Percentiles rank a stretch among this genome's conserved stretches.
Evolutionary conservation across 2,329 filamentous ascomycete species (phyloP).

Genomic region (Cladophialophora chaetospira): DNA sequence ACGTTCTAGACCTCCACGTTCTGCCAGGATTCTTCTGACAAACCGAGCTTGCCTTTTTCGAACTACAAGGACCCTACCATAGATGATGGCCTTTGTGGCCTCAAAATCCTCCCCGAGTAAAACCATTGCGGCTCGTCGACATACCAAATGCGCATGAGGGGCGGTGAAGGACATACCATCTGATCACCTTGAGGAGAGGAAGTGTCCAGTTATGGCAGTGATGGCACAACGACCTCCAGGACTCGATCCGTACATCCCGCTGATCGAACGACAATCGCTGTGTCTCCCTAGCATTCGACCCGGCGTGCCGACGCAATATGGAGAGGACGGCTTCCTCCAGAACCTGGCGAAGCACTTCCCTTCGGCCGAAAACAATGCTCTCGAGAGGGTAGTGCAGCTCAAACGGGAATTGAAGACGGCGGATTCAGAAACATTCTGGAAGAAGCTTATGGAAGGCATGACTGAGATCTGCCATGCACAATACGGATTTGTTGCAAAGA

Average conservation of each 20-base stretch:
- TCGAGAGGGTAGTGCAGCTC: slow-evolving; percentile 61
- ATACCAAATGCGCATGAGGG: slow-evolving; percentile 1
- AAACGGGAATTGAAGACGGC: slow-evolving; percentile 58
- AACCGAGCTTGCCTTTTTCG: neutral
- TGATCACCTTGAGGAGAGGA: neutral
- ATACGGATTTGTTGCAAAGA: slow-evolving; percentile 68
- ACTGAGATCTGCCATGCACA: slow-evolving; percentile 65
- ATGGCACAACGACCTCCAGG: slow-evolving; percentile 14
- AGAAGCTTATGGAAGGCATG: slow-evolving; percentile 63
- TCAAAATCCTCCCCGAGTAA: neutral
- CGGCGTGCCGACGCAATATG: slow-evolving; percentile 47
- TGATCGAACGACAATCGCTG: slow-evolving; percentile 44
- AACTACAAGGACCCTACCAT: neutral
- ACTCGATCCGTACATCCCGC: neutral
- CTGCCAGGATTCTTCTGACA: neutral
- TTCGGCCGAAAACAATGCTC: slow-evolving; percentile 60
- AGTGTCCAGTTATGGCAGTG: slow-evolving; percentile 2
- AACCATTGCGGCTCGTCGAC: neutral
- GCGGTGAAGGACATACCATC: neutral
- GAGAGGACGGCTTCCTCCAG: slow-evolving; percentile 47
- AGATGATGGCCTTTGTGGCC: slow-evolving; percentile 5
- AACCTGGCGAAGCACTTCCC: slow-evolving; percentile 42
- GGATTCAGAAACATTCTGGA: slow-evolving; percentile 65
- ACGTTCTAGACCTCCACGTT: neutral
- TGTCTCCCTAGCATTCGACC: slow-evolving; percentile 45